These are phyloP conservation scores for Alternaria panax DNA, from an alignment of 2,329 filamentous ascomycete species.

Conservation along the genomic window DNA sequence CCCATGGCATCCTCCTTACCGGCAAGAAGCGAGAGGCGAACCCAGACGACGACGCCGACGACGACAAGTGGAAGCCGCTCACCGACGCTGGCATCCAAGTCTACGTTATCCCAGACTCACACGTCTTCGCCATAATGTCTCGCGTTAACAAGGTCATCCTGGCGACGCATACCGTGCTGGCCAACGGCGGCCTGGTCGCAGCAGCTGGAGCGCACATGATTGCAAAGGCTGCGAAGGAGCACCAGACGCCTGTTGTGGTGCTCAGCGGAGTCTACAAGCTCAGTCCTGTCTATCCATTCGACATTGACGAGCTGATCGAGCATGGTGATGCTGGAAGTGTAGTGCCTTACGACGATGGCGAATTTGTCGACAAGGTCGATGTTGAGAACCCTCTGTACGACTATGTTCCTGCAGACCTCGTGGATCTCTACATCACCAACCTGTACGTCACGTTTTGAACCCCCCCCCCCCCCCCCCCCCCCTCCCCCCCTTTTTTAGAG, in stretches of 20 bases:
- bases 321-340: constrained; percentile 82
- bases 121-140: constrained; percentile 92
- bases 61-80: constrained; percentile 76
- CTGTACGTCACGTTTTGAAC: constrained; percentile 61
- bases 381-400: constrained; percentile 83
- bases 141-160: constrained; percentile 95
- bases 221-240: constrained; percentile 81
- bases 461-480: too few relatives aligned
- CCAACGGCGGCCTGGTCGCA: constrained; percentile 85
- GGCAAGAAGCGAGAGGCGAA: constrained; percentile 57
- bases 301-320: constrained; percentile 82
- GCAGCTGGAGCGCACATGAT: constrained; percentile 84
- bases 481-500: too few relatives aligned
- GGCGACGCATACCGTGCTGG: constrained; percentile 83
- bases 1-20: constrained; percentile 66
- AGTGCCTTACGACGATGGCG: constrained; percentile 78
- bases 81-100: constrained; percentile 79
- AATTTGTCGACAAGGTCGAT: constrained; percentile 78
- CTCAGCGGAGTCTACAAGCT: constrained; percentile 93
- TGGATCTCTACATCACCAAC: constrained; percentile 87
- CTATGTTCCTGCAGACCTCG: constrained; percentile 77
- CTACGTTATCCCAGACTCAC: constrained; percentile 82
- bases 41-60: constrained; percentile 60
- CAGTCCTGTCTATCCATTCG: constrained; percentile 85
- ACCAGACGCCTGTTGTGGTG: constrained; percentile 84